Base-by-base conservation (phyloP, 2,329 filamentous ascomycete species). In the Aspergillus hiratsukae region DNA sequence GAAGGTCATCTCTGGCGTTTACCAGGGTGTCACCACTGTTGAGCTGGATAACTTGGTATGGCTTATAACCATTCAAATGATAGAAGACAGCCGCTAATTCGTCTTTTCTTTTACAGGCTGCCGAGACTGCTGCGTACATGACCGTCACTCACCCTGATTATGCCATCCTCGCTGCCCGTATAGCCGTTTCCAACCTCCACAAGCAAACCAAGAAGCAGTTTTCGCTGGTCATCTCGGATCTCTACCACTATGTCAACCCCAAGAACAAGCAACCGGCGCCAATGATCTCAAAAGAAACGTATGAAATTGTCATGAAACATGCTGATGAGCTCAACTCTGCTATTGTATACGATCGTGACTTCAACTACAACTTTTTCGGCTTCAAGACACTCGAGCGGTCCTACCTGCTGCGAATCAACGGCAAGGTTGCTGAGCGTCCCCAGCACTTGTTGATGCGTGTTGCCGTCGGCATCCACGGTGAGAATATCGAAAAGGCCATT, bases 381-480 rank as follows among this genome's bases (percentile, higher is more conserved):
- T 99, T 99, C 87, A 99, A 99, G 85, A 99, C 94, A 7, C 82
- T 99, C 41, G 94, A 99, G 82, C 88, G 94, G 59, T 99, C 94
- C 71, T 99, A 99, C 72, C 87, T 99, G 52, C 87, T 99, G 65
- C 92, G 95, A 73, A 89, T 97, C 64, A 85, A 97, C 69, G 92
- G 91, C 74, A 96, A 97, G 80, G 91, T 97, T 72, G 93, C 92
- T 52, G 94, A 99, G 81, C 87, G 94, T 69, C 94, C 94, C 48
- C 94, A 99, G 78, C 94, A 99, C 80, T 94, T 99, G 91, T 93
- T 99, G 69, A 99, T 99, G 94, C 91, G 94, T 83, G 94, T 99
- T 53, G 86, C 94, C 66, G 93, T 99, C 57, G 94, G 94, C 57
- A 96, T 99, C 66, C 95, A 96, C 81, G 92, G 92, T 58, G 90